phyloP scores from a whole-genome alignment of 2,329 filamentous ascomycete genomes.

The Diaporthe ilicicola region DNA sequence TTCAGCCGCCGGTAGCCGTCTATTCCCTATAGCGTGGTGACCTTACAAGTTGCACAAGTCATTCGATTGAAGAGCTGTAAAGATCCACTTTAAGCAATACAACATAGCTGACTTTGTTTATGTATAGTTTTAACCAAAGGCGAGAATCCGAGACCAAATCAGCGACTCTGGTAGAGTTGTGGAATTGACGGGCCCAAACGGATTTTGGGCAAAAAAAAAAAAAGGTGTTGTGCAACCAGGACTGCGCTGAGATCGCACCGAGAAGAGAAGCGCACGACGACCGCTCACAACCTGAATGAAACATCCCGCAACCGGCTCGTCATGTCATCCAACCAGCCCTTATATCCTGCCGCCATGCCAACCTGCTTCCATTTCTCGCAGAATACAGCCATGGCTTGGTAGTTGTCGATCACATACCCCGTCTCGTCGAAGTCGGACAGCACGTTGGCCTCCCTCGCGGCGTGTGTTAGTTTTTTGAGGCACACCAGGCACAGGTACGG shows the following conservation, averaged over 20 bases:
- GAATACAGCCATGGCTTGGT: slow-evolving; percentile 49
- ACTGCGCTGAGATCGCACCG: background rate
- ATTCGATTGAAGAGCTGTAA: too few relatives aligned
- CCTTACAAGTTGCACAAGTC: background rate
- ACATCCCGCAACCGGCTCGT: background rate
- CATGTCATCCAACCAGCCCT: slow-evolving; percentile 50
- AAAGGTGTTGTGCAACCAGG: background rate
- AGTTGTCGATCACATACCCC: slow-evolving; percentile 45
- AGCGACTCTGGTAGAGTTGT: too few relatives aligned
- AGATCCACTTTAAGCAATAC: background rate
- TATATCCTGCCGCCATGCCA: slow-evolving; percentile 56
- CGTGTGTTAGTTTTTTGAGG: slow-evolving; percentile 58
- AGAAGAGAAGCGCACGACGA: background rate
- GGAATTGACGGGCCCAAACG: background rate
- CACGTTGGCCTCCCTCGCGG: slow-evolving; percentile 38
- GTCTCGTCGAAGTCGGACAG: slow-evolving; percentile 36
- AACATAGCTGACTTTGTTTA: too few relatives aligned
- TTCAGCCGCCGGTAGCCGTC: background rate
- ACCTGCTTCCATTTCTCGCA: slow-evolving; percentile 51
- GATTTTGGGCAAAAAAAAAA: background rate
- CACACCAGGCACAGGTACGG: slow-evolving; percentile 71
- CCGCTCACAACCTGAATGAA: background rate
- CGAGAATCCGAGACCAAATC: background rate
- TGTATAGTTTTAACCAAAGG: background rate
- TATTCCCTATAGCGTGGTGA: background rate